A percentile compares a stretch with the other conserved stretches of the same genome.
These are phyloP conservation scores for Striga hermonthica DNA, from an alignment of 305 asterid species.

Conservation along the genomic window DNA sequence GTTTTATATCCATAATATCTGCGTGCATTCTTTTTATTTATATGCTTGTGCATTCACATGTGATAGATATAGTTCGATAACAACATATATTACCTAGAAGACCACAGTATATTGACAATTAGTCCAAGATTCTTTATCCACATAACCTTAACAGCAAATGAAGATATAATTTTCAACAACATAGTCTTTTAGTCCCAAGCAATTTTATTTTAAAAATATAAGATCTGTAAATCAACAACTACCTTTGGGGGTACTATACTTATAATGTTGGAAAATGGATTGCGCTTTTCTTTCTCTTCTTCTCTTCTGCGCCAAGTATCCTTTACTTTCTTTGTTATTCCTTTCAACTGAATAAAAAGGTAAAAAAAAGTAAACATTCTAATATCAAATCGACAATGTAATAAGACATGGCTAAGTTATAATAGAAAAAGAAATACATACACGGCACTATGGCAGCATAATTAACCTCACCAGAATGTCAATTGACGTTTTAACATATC, in stretches of 20 bases:
- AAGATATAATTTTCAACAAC: background rate
- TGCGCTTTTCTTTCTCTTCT: slow-evolving; percentile 41
- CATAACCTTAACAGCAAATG: slow-evolving; percentile 1
- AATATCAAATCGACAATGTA: background rate
- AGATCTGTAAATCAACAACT: slow-evolving; percentile 6
- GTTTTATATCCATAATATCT: background rate
- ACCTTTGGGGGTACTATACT: slow-evolving; percentile 59
- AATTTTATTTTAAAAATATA: background rate
- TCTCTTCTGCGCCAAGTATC: slow-evolving; percentile 45
- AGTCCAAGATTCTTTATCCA: slow-evolving; percentile 10
- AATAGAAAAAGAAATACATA: too few species aligned
- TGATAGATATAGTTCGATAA: too few species aligned
- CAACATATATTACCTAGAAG: too few species aligned
- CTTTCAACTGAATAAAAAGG: slow-evolving; percentile 38
- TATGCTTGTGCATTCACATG: too few species aligned
- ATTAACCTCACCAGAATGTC: background rate
- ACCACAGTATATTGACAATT: background rate
- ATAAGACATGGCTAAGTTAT: too few species aligned
- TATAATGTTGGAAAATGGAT: slow-evolving; percentile 56
- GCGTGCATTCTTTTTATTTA: too few species aligned
- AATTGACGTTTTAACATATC: background rate
- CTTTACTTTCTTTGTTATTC: slow-evolving; percentile 44
- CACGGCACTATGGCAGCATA: too few species aligned
- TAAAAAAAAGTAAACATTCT: slow-evolving; percentile 28
- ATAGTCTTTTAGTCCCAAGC: too few species aligned